phyloP scores from a whole-genome alignment of 768 basidiomycete species.

The Amanita rimosa region DNA sequence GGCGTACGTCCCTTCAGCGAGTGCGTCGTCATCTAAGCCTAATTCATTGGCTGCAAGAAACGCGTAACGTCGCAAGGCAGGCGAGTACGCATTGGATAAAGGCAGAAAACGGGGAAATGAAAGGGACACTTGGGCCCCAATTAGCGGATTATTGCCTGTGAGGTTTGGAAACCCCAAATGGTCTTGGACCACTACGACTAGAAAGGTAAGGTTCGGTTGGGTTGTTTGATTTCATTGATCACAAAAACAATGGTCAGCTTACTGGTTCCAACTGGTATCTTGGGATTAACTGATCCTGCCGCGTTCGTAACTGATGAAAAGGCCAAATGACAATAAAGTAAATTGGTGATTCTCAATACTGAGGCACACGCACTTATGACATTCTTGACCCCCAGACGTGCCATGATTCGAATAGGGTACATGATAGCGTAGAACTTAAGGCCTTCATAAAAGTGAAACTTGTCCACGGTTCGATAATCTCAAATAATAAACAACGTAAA shows the following conservation, averaged over 20 bases:
- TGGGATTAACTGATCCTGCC: constrained; percentile 67
- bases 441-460: constrained; percentile 88
- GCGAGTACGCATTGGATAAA: constrained; percentile 75
- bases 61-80: constrained; percentile 52
- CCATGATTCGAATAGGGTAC: constrained; percentile 74
- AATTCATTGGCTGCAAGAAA: constrained; percentile 66
- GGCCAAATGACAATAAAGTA: neutral
- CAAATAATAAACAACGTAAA: neutral
- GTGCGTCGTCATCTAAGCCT: constrained; percentile 34
- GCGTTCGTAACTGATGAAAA: constrained; percentile 69
- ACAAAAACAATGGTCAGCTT: constrained; percentile 14
- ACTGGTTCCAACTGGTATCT: constrained; percentile 75
- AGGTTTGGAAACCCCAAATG: constrained; percentile 75
- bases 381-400: constrained; percentile 61
- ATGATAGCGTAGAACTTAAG: constrained; percentile 57
- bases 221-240: no score
- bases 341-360: neutral
- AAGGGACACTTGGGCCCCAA: constrained; percentile 55
- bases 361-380: constrained; percentile 45
- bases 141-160: constrained; percentile 66
- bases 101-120: constrained; percentile 70
- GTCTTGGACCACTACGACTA: constrained; percentile 79
- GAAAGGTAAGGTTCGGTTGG: constrained; percentile 8
- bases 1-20: constrained; percentile 78
- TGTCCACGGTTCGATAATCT: constrained; percentile 7